Base-by-base conservation (phyloP, 2,329 filamentous ascomycete genomes). In the Chrysoporthe puriensis region DNA sequence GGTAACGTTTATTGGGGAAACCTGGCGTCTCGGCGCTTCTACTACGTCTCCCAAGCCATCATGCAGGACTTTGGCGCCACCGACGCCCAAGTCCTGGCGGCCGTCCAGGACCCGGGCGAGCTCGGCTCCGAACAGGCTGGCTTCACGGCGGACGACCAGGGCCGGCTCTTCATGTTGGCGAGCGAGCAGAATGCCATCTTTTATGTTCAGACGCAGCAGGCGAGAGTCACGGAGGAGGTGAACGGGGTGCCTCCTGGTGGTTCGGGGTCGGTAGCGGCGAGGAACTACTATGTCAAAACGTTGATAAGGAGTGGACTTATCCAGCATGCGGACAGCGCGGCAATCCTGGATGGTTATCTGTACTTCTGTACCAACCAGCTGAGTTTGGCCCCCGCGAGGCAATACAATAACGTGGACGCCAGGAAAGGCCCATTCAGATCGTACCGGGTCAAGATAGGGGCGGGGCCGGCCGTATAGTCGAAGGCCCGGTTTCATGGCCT, bases 151-250 rank as follows among this genome's bases (percentile, higher is more conserved):
- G 80, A 81, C 65, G 78, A 80, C 67, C 74, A 73, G 14, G 80
- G 79, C 1, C 73, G 79, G 1, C 75, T 82, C 9, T 81, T 81
- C 67, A 78, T 82, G 63, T 70, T 76, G 42, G 79, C 79, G 7
- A 77, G 74, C 64, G 80, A 82, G 71, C 80, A 81, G 56, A 82
- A 82, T 66, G 78, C 80, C 5, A 80, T 82, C 50, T 80, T 79
- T 72, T 81, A 81, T 63, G 78, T 81, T 61, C 77, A 80, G 66
- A 80, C 77, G 3, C 69, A 75, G 21, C 75, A 78, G 68, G 72
- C 74, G 1, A 71, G 78, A 63, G 72, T 77, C 18, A 76, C 76
- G 14, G 71, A 74, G 66, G 76, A 75, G 13, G 74, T 80, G 16
- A 79, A 81, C 62, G 76, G 75, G 0, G 70, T 75, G 6, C 68